Percentiles rank a stretch among this genome's conserved stretches.
These are phyloP conservation scores for Waltergamsia citrina DNA, from an alignment of 2,329 filamentous ascomycete genomes.

Conservation along the genomic window DNA sequence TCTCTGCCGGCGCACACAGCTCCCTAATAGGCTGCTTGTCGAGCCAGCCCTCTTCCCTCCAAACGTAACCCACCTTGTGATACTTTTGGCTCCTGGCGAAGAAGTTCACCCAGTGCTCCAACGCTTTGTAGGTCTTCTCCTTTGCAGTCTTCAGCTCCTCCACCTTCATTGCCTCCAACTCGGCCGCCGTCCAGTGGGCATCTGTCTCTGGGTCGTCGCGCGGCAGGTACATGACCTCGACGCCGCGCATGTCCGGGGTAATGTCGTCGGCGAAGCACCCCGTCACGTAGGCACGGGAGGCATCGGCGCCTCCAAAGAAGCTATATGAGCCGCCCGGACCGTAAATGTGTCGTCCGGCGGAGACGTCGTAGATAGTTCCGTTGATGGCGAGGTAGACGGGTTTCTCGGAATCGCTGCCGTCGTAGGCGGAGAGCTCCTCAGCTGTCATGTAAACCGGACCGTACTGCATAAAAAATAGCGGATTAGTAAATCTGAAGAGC, in stretches of 20 bases:
- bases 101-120: constrained; percentile 77
- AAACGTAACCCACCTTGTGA: constrained; percentile 66
- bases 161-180: constrained; percentile 43
- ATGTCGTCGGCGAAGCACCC: constrained; percentile 85
- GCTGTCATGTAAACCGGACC: constrained; percentile 65
- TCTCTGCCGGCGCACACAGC: constrained; percentile 63
- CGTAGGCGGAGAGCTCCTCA: constrained; percentile 61
- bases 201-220: constrained; percentile 55
- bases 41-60: constrained; percentile 50
- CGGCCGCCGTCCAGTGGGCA: constrained; percentile 40
- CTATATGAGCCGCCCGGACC: constrained; percentile 80
- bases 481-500: too few species aligned
- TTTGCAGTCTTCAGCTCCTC: constrained; percentile 57
- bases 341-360: constrained; percentile 59
- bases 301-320: constrained; percentile 80
- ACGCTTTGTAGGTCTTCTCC: constrained; percentile 52
- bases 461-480: too few species aligned
- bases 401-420: constrained; percentile 64
- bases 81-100: constrained; percentile 77
- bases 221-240: constrained; percentile 75
- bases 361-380: constrained; percentile 78
- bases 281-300: constrained; percentile 81
- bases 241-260: constrained; percentile 75
- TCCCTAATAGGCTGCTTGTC: constrained; percentile 50
- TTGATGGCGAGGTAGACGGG: constrained; percentile 90